A percentile compares a stretch with the other conserved stretches of the same genome.
phyloP scores from a whole-genome alignment of 805 yeast species.

The Lachancea nothofagi region DNA sequence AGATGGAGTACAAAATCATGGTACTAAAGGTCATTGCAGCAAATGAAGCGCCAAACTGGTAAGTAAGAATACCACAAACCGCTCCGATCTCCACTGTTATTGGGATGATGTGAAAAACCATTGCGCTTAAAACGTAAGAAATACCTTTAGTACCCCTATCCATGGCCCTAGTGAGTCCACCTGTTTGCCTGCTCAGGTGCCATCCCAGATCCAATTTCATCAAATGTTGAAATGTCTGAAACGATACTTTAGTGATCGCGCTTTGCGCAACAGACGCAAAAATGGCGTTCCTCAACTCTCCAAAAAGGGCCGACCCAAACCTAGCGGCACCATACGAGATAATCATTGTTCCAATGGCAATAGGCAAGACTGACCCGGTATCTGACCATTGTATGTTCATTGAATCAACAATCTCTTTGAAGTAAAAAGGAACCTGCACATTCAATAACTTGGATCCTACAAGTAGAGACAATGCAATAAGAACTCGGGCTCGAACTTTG shows the following conservation, averaged over 20 bases:
- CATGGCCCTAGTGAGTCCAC: slow-evolving; percentile 92
- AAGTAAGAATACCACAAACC: slow-evolving; percentile 89
- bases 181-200: slow-evolving; percentile 89
- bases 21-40: slow-evolving; percentile 86
- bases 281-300: slow-evolving; percentile 90
- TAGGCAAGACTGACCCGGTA: slow-evolving; percentile 53
- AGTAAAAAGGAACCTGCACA: slow-evolving; percentile 94
- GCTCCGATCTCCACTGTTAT: slow-evolving; percentile 86
- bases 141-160: slow-evolving; percentile 98
- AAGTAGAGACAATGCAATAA: slow-evolving; percentile 65
- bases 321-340: slow-evolving; percentile 91
- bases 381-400: slow-evolving; percentile 87
- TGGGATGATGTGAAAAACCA: slow-evolving; percentile 97
- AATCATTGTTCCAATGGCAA: slow-evolving; percentile 56
- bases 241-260: slow-evolving; percentile 86
- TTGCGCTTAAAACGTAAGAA: slow-evolving; percentile 83
- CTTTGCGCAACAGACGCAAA: slow-evolving; percentile 94
- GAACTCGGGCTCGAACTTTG: slow-evolving; percentile 65
- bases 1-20: slow-evolving; percentile 80
- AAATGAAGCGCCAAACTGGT: slow-evolving; percentile 82
- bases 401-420: slow-evolving; percentile 79
- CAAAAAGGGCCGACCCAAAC: slow-evolving; percentile 89
- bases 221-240: slow-evolving; percentile 78
- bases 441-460: slow-evolving; percentile 79
- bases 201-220: slow-evolving; percentile 81